These are phyloP conservation scores for Eimeria zaria DNA, from an alignment of 169 alveolate genomes.

Conservation along the genomic window DNA sequence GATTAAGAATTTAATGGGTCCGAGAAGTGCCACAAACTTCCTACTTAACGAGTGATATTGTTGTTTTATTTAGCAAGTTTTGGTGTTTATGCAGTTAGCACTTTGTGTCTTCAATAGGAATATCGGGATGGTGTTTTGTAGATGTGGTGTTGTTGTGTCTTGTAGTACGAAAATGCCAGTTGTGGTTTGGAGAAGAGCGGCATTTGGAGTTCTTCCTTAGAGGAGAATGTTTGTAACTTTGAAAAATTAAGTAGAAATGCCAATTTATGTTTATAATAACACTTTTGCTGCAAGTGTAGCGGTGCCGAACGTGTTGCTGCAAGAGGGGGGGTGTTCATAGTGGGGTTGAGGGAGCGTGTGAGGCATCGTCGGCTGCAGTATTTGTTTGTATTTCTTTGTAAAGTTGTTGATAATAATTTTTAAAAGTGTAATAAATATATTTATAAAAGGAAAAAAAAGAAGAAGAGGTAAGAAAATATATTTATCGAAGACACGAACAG, in stretches of 20 bases:
- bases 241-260: not conserved
- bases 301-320: not conserved
- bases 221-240: not conserved
- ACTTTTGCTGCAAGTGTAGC: not conserved
- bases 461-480: not conserved
- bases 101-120: not conserved
- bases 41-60: not conserved
- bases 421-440: not conserved
- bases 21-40: not conserved
- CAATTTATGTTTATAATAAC: not conserved
- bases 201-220: not conserved
- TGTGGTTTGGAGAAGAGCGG: not conserved
- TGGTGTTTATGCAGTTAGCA: not conserved
- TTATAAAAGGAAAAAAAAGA: not conserved
- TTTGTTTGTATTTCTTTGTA: not conserved
- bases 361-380: slow-evolving; percentile 53
- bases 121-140: not conserved
- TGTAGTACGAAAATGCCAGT: not conserved
- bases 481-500: not conserved
- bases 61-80: not conserved
- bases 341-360: slow-evolving; percentile 30
- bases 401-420: not conserved
- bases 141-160: not conserved
- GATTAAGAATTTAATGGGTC: not conserved
- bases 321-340: slow-evolving; percentile 37